Evolutionary conservation across 208 protist species (phyloP).

Genomic region (Crithidia fasciculata): DNA sequence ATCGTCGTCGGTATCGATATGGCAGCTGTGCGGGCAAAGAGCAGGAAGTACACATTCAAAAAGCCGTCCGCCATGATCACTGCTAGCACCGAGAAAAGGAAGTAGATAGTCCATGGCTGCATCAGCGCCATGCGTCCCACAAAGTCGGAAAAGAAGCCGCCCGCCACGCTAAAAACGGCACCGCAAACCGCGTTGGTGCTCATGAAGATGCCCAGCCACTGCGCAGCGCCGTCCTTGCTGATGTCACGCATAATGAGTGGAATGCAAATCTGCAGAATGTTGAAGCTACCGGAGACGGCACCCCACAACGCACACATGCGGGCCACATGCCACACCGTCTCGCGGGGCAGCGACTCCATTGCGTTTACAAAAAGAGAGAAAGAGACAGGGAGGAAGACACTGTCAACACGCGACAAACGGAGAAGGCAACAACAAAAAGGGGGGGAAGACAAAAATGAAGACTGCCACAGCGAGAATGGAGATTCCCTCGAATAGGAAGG

Average conservation of each 20-base stretch:
- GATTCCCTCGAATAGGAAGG: no score
- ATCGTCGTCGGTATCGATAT: slow-evolving; percentile 48
- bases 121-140: slow-evolving; percentile 39
- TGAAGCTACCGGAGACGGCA: slow-evolving; percentile 18
- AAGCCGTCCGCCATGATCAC: slow-evolving; percentile 29
- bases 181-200: slow-evolving; percentile 45
- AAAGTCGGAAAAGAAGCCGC: slow-evolving; percentile 46
- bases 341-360: slow-evolving; percentile 5
- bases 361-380: not conserved
- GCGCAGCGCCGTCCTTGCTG: slow-evolving; percentile 24
- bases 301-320: slow-evolving; percentile 19
- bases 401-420: not conserved
- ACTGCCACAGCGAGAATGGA: no score
- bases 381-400: not conserved
- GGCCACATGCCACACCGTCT: slow-evolving; percentile 11
- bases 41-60: slow-evolving; percentile 30
- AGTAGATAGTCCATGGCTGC: slow-evolving; percentile 42
- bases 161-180: slow-evolving; percentile 38
- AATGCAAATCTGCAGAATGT: slow-evolving; percentile 19
- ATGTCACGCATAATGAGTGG: slow-evolving; percentile 56
- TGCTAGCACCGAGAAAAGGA: slow-evolving; percentile 30
- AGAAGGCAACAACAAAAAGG: not conserved
- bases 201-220: slow-evolving; percentile 52
- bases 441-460: not conserved
- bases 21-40: slow-evolving; percentile 36